Percentiles rank a stretch among this genome's conserved stretches.
Conservation (phyloP, 306 rosid species). For the Rosa chinensis region DNA sequence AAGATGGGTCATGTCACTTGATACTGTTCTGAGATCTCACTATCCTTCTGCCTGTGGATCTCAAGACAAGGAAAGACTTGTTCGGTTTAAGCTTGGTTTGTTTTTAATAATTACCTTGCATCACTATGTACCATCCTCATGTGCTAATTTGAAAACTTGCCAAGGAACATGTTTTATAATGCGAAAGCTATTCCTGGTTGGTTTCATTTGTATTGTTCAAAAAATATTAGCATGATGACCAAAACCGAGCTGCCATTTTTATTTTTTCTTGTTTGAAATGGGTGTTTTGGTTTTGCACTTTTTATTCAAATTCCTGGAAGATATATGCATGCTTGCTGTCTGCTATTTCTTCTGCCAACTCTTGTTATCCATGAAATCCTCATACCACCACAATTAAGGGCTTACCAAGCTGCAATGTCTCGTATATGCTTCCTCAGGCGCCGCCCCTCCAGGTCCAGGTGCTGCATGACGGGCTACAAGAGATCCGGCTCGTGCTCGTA, state of each 20-base stretch:
- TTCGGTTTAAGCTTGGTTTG: background rate
- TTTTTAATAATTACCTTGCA: background rate
- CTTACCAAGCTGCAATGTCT: conserved; percentile 8
- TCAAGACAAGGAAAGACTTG: background rate
- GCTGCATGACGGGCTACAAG: background rate
- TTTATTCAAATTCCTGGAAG: background rate
- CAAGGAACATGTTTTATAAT: background rate
- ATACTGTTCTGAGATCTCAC: background rate
- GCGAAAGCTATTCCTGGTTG: background rate
- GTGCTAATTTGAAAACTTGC: background rate
- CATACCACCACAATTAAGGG: background rate
- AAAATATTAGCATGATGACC: background rate
- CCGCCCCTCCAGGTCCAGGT: background rate
- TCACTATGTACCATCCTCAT: background rate
- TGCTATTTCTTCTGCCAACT: background rate
- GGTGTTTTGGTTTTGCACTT: background rate
- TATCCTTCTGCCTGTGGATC: background rate
- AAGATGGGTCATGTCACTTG: background rate
- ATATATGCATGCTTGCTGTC: background rate
- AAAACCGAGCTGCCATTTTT: conserved; percentile 1
- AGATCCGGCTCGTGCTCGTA: background rate
- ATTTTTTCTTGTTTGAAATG: background rate
- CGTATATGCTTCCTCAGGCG: background rate
- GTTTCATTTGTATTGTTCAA: background rate
- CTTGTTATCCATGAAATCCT: background rate